A percentile compares a stretch with the other conserved stretches of the same genome.
Evolutionary conservation across 495 filamentous ascomycete species (phyloP).

Genomic region (Xeromyces bisporus): DNA sequence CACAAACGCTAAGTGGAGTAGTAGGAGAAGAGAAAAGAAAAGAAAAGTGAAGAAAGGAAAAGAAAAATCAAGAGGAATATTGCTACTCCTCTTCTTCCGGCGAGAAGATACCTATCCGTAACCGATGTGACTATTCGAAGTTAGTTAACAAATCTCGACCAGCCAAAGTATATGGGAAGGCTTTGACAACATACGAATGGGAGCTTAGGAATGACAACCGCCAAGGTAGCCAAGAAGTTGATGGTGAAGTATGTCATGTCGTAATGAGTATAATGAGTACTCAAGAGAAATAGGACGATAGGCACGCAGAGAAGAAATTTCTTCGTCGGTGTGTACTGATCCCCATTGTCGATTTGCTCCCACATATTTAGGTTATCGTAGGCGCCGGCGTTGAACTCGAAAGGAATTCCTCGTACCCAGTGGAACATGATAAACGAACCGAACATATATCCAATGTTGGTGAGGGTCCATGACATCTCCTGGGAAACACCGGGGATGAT

Average conservation of each 20-base stretch:
- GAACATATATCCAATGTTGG: slow-evolving; percentile 98
- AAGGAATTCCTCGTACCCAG: slow-evolving; percentile 91
- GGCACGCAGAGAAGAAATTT: slow-evolving; percentile 93
- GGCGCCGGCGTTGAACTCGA: slow-evolving; percentile 97
- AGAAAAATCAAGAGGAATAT: slow-evolving; percentile 14
- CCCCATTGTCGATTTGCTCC: slow-evolving; percentile 99
- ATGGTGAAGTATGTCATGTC: slow-evolving; percentile 91
- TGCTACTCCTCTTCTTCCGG: slow-evolving; percentile 27
- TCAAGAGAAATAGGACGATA: slow-evolving; percentile 82
- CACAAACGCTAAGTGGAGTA: slow-evolving; percentile 11
- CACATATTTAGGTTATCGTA: slow-evolving; percentile 99
- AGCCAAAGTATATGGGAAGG: not conserved
- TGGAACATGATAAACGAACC: slow-evolving; percentile 99
- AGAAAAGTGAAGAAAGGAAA: slow-evolving; percentile 4
- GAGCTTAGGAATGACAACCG: slow-evolving; percentile 86
- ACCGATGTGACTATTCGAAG: slow-evolving; percentile 24
- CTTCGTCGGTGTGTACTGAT: slow-evolving; percentile 96
- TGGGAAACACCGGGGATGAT: slow-evolving; percentile 88
- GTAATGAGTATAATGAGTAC: slow-evolving; percentile 98
- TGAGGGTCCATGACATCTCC: slow-evolving; percentile 95
- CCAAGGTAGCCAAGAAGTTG: slow-evolving; percentile 83
- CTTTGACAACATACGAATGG: slow-evolving; percentile 65
- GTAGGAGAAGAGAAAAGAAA: slow-evolving; percentile 6
- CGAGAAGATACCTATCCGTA: slow-evolving; percentile 33
- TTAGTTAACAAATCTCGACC: slow-evolving; percentile 7